A percentile compares a stretch with the other conserved stretches of the same genome.
Conservation (phyloP, 164 flowering plant species). For the Magnolia sinica region DNA sequence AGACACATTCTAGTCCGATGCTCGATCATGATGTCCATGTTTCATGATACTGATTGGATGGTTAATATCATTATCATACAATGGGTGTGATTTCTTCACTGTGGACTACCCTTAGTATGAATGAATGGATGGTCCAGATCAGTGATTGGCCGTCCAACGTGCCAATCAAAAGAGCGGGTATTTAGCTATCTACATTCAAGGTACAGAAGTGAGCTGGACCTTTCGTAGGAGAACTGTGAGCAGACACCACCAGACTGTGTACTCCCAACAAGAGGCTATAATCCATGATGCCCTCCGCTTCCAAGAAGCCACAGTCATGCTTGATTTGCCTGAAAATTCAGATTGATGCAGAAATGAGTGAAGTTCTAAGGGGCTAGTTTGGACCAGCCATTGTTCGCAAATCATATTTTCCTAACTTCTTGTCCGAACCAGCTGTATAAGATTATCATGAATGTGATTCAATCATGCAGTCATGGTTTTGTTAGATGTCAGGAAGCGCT, state of each 20-base stretch:
- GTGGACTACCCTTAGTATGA: background rate
- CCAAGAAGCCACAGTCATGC: slow-evolving; percentile 40
- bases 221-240: slow-evolving; percentile 21
- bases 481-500: slow-evolving; percentile 16
- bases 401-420: too few relatives aligned
- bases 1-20: background rate
- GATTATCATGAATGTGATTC: background rate
- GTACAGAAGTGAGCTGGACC: background rate
- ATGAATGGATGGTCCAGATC: background rate
- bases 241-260: slow-evolving; percentile 21
- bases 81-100: background rate
- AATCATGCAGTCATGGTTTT: background rate
- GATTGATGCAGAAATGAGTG: background rate
- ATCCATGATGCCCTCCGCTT: slow-evolving; percentile 41
- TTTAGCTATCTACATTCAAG: background rate
- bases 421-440: background rate
- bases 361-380: too few relatives aligned
- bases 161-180: too few relatives aligned
- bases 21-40: background rate
- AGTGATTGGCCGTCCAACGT: too few relatives aligned
- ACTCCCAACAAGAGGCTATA: slow-evolving; percentile 47
- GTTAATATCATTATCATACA: background rate
- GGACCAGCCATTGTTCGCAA: too few relatives aligned
- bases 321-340: slow-evolving; percentile 38
- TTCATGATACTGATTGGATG: background rate